These are phyloP conservation scores for Chrysochromulina tobinii DNA, from an alignment of 78 protist genomes.

Conservation along the genomic window DNA sequence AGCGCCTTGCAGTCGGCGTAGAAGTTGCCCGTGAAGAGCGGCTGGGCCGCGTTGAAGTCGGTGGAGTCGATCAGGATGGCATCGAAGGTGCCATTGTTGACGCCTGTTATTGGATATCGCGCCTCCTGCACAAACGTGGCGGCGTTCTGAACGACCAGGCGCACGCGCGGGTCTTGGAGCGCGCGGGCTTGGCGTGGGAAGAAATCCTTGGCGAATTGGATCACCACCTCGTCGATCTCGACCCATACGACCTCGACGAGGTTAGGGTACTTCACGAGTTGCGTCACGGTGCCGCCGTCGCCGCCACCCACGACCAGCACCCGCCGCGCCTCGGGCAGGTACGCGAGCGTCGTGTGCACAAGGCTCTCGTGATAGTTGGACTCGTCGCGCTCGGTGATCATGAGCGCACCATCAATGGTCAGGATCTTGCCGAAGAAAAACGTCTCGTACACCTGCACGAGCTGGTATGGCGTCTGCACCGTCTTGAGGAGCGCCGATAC, in stretches of 20 bases:
- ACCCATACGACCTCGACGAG: neutral
- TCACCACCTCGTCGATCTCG: slow-evolving; percentile 29
- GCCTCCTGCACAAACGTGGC: neutral
- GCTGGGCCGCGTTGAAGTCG: slow-evolving; percentile 22
- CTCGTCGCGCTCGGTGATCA: slow-evolving; percentile 33
- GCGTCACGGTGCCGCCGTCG: slow-evolving; percentile 34
- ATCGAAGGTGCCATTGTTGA: neutral
- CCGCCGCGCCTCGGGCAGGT: neutral
- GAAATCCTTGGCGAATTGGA: neutral
- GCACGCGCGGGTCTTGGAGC: neutral
- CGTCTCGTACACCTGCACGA: neutral
- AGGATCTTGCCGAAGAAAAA: slow-evolving; percentile 1
- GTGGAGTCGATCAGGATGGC: slow-evolving; percentile 30
- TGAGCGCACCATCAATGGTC: slow-evolving; percentile 30
- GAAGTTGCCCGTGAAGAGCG: slow-evolving; percentile 5
- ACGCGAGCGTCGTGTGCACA: neutral
- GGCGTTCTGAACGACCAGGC: neutral
- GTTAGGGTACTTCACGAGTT: neutral
- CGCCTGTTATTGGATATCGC: neutral
- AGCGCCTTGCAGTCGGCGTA: neutral
- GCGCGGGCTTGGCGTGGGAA: neutral
- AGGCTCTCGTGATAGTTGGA: slow-evolving; percentile 25
- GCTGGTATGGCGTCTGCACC: neutral
- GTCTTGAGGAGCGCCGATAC: neutral
- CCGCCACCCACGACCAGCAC: slow-evolving; percentile 36